Evolutionary conservation across 2,329 filamentous ascomycete species (phyloP), one percentile per base, ranked within the genome.

Genomic region (Phyllosticta capitalensis): DNA sequence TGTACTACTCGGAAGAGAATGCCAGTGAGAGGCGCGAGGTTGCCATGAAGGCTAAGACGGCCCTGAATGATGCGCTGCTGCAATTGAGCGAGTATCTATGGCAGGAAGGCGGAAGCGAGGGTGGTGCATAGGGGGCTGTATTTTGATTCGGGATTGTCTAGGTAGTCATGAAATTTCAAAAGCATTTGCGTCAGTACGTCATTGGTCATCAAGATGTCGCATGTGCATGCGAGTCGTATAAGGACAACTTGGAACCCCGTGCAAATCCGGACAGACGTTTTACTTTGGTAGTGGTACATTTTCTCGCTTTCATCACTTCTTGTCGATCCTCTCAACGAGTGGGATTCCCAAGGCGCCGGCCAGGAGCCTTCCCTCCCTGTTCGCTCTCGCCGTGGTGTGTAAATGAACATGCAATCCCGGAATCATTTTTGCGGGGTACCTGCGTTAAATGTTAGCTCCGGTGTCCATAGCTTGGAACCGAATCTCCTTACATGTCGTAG

Each of bases 361-460:
- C 57, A 96, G 79, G 61, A 96, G 75, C 65, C 89, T 83, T 7
- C 89, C 92, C 67, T 96, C 91, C 67, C 86, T 85, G 73, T 96
- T 90, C 26, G 88, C 92, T 24, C 81, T 90, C 50, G 90, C 92
- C 26, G 87, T 87, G 1, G 92, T 96, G 73, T 94, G 86, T 59
- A 96, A 80, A 61, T 87, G 88, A 66, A 96, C 83, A 67, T 94
- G 84, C 71, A 87, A 88, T 71, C 91, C 91, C 17, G 92, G 89
- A 65, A 96, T 88, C 87, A 94, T 87, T 75, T 83, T 83, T 5
- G 82, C 78, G 3, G 82, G 82, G 65, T 85, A 86, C 72, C 82
- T 85, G 12, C 10, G 17, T 45, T 53, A 61, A 33, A 64, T 38
- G 61, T 79, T 79, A 59, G 79, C 74, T 52, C 24, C 51, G 5